Base-by-base conservation (phyloP, 2,329 filamentous ascomycete genomes). In the Didymella pomorum region DNA sequence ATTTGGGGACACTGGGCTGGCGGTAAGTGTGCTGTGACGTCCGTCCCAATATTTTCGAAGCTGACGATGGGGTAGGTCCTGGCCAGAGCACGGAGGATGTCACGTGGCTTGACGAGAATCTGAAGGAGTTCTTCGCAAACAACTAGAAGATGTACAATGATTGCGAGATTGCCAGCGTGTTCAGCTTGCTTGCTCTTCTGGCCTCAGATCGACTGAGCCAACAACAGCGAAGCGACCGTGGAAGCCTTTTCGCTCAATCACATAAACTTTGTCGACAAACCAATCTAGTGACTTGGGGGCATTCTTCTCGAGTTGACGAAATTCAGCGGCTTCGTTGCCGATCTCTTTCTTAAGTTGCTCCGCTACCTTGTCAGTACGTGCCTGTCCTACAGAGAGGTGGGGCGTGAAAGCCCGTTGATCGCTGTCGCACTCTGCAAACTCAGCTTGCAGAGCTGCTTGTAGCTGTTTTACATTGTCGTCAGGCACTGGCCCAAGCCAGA, bases 61-160 rank as follows among this genome's bases (percentile, higher is more conserved):
- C 55, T 67, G 47, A 73, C 43, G 7, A 16, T 25, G 14, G n/a
- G n/a, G 9, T 45, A 78, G 90, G 89, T 1, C 90, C 90, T 4
- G 89, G 89, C 0, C 82, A 88, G n/a, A 90, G 84, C 64, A 84
- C 83, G 57, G 86, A 89, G 29, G 90, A 93, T 73, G 83, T 89
- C 2, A 84, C 85, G 67, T 93, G 89, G 89, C 78, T 93, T 41
- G 88, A 93, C 69, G 79, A 85, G 26, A 84, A 84, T 63, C 71
- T 91, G 56, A 80, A 77, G 16, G 75, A 76, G 7, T 84, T 89
- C 50, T 84, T 88, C 58, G 76, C 61, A 11, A 61, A 64, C 26
- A 70, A 71, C 43, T 64, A 33, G 63, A 16, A 28, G 1, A 5
- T 33, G n/a, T 59, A 39, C 50, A n/a, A 26, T 18, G 12, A 14